phyloP scores from a whole-genome alignment of 1,284 basidiomycete species.

The Irpex sp. region DNA sequence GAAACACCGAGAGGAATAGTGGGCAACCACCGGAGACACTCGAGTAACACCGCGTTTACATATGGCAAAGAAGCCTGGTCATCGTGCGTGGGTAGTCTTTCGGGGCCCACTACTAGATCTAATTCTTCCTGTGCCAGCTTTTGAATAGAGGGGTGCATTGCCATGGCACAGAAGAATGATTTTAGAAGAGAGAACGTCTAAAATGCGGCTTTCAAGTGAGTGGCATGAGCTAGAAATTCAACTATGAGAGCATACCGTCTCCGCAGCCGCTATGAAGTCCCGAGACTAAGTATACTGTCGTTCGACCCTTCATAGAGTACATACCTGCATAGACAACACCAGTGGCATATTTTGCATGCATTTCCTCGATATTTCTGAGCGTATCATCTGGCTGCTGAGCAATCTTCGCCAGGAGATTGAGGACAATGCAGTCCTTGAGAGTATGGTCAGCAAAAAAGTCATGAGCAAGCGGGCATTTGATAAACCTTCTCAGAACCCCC shows the following conservation, averaged over 20 bases:
- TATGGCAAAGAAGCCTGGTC: slow-evolving; percentile 14
- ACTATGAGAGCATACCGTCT: not conserved
- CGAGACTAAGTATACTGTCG: not conserved
- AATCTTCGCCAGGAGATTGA: not conserved
- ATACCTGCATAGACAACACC: not conserved
- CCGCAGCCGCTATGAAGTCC: not conserved
- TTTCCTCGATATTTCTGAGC: not conserved
- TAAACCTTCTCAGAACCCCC: not conserved
- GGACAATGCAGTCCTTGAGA: not conserved
- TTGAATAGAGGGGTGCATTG: slow-evolving; percentile 35
- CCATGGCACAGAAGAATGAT: slow-evolving; percentile 36
- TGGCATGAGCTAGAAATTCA: too few relatives aligned
- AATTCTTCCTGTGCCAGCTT: slow-evolving; percentile 37
- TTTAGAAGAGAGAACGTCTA: slow-evolving; percentile 23
- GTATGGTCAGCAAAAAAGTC: not conserved
- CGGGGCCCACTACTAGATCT: slow-evolving; percentile 34
- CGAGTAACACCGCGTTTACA: slow-evolving; percentile 36
- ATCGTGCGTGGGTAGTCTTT: slow-evolving; percentile 40
- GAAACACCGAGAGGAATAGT: not conserved
- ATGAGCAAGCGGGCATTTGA: not conserved
- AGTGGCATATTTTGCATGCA: not conserved
- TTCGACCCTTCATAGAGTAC: not conserved
- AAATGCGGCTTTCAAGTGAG: not conserved
- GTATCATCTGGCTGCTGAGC: not conserved
- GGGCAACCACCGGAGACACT: slow-evolving; percentile 32